These are phyloP conservation scores for Pestalotiopsis sp. DNA, from an alignment of 2,329 filamentous ascomycete species.

Conservation along the genomic window DNA sequence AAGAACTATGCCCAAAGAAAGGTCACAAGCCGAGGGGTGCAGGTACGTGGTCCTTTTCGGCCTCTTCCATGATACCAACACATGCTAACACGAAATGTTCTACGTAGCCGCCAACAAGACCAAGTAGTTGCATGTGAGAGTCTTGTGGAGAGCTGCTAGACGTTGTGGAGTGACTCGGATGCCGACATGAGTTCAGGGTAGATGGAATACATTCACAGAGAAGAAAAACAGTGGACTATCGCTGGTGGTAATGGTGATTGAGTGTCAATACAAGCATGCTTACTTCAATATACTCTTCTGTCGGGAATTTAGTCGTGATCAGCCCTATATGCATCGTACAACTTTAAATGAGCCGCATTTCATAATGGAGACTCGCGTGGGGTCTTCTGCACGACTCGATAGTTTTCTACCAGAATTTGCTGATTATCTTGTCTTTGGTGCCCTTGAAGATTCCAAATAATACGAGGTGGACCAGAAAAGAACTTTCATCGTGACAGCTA, in stretches of 20 bases:
- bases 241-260: too few species aligned
- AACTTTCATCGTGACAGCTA: too few species aligned
- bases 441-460: background rate
- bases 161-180: too few species aligned
- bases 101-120: background rate
- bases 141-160: background rate
- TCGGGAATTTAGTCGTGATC: background rate
- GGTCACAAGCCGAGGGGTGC: background rate
- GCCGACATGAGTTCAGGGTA: too few species aligned
- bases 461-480: background rate
- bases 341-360: conserved; percentile 6
- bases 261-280: background rate
- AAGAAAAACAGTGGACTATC: too few species aligned
- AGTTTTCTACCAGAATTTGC: too few species aligned
- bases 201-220: too few species aligned
- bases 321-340: conserved; percentile 3
- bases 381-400: background rate
- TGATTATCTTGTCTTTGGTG: background rate
- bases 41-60: background rate
- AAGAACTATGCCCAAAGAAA: background rate
- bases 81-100: background rate
- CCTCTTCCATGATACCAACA: background rate
- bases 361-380: background rate
- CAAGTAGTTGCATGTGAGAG: background rate
- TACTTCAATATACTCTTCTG: background rate